Evolutionary conservation across 164 flowering plant genomes (phyloP), one percentile per base, ranked within the genome.

Genomic region (Santalum album): DNA sequence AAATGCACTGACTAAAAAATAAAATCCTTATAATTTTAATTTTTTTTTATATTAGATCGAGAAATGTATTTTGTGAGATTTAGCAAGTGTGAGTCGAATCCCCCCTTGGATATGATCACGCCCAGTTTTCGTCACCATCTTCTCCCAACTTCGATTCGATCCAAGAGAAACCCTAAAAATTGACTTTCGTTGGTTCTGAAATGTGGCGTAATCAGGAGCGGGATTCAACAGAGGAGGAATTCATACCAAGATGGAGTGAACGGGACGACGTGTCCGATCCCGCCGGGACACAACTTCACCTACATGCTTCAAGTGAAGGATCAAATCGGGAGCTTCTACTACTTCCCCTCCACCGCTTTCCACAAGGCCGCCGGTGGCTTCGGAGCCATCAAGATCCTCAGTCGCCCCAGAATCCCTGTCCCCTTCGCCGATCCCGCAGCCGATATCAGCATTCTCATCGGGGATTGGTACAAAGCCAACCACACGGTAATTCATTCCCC

Each of bases 311-410:
- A 88, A 62, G 81, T 85, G 63, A 88, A 85, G 76, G 96, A 88
- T 62, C 96, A 88, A 38, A 88, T 88, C 11, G 96, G 96, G 10
- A 88, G 96, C 65, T 88, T 78, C 63, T 88, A 61, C 64, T 88
- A 88, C 73, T 88, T 78, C 75, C 96, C 96, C 0, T 85, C 96
- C 17, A 80, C 77, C 15, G 84, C 65, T 26, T 83, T 88, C 73
- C 96, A 88, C 78, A 88, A 88, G 59, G 96, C 94, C 12, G 96
- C 96, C 1, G 96, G 94, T 39, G 96, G 84, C 2, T 88, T 81
- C 25, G 96, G 96, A 11, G 94, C 87, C 0, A 74, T 88, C 48
- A 72, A 77, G 58, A 85, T 88, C 63, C 75, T 81, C 21, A 88
- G 96, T 65, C 65, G 96, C 22, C 96, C 96, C 0, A 18, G 55